These are phyloP conservation scores for Collybia mongolica DNA, from an alignment of 768 basidiomycete genomes.

Conservation along the genomic window DNA sequence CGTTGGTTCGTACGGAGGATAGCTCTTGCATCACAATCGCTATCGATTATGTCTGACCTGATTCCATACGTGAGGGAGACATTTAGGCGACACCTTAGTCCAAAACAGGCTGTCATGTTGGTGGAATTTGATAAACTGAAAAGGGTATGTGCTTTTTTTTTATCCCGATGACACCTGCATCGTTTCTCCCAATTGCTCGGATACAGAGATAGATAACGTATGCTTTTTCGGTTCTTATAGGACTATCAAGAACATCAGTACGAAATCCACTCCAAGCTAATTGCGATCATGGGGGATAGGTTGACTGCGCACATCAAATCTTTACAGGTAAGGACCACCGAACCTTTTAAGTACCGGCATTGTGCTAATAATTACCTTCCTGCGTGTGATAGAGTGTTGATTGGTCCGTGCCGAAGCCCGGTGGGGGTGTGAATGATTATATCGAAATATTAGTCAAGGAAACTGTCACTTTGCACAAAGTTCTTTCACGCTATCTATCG, in stretches of 20 bases:
- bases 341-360: too few species aligned
- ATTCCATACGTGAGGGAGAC: constrained; percentile 96
- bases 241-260: constrained; percentile 99
- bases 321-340: constrained; percentile 55
- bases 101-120: constrained; percentile 95
- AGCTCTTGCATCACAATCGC: constrained; percentile 95
- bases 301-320: constrained; percentile 81
- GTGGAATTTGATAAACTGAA: constrained; percentile 99
- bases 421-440: constrained; percentile 77
- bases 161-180: too few species aligned
- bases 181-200: not conserved
- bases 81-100: constrained; percentile 88
- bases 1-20: not conserved
- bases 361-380: not conserved
- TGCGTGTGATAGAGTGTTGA: constrained; percentile 58
- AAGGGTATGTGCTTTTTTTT: constrained; percentile 53
- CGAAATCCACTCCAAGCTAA: constrained; percentile 96
- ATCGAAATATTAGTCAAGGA: constrained; percentile 94
- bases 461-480: constrained; percentile 93
- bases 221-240: constrained; percentile 33
- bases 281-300: constrained; percentile 98
- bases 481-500: constrained; percentile 87
- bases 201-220: not conserved
- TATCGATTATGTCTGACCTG: constrained; percentile 91
- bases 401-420: constrained; percentile 68